Percentiles rank a stretch among this genome's conserved stretches.
Conservation (phyloP, 2,329 filamentous ascomycete genomes). For the Hyphodiscus sp. region DNA sequence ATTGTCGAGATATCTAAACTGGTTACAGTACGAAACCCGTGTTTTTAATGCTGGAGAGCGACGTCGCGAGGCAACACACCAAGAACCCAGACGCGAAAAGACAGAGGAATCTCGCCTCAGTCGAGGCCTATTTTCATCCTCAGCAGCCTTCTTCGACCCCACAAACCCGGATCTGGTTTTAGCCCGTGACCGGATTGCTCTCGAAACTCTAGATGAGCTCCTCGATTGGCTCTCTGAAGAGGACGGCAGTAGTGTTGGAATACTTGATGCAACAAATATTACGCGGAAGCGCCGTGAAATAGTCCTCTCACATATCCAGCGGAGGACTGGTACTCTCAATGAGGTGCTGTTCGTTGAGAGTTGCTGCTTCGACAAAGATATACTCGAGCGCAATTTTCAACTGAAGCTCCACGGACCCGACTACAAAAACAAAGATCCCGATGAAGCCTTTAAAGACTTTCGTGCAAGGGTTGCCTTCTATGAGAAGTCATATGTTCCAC, state of each 20-base stretch:
- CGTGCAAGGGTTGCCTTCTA: background rate
- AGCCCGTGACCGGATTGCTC: background rate
- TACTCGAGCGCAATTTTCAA: background rate
- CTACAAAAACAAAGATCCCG: background rate
- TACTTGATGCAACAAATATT: background rate
- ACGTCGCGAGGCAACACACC: background rate
- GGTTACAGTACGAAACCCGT: background rate
- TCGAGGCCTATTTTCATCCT: background rate
- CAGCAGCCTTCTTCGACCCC: background rate
- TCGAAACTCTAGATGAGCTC: background rate
- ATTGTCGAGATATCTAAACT: background rate
- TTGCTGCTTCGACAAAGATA: background rate
- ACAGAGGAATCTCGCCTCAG: background rate
- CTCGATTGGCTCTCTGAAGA: background rate
- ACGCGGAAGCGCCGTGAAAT: background rate
- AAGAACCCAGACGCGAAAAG: background rate
- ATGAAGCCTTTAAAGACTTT: background rate
- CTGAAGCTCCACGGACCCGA: background rate
- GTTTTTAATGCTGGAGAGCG: background rate
- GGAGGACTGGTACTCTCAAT: background rate
- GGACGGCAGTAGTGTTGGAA: background rate
- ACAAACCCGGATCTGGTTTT: background rate
- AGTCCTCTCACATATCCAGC: background rate
- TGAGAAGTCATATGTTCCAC: background rate
- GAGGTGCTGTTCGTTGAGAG: background rate